A percentile compares a stretch with the other conserved stretches of the same genome.
phyloP scores from a whole-genome alignment of 73 alveolate species.

The Paramecium bursaria region DNA sequence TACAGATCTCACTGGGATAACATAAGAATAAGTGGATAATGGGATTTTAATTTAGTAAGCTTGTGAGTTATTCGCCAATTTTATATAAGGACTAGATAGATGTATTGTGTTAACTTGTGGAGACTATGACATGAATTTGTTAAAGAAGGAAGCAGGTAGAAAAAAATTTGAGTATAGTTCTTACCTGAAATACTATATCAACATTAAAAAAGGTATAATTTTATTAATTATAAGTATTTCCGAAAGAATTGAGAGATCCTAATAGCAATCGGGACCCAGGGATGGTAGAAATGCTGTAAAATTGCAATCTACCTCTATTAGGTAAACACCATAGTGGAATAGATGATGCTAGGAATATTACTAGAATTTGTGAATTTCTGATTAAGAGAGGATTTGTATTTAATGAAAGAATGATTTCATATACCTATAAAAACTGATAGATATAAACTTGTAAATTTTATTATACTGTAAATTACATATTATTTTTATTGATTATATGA shows the following conservation, averaged over 20 bases:
- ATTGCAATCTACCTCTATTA: conserved; percentile 66
- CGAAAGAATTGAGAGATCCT: neutral
- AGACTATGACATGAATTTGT: conserved; percentile 79
- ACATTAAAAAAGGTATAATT: neutral
- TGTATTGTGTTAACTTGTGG: conserved; percentile 83
- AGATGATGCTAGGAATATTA: conserved; percentile 84
- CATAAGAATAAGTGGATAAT: conserved; percentile 80
- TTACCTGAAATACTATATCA: neutral
- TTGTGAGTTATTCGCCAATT: conserved; percentile 55
- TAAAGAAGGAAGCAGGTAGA: conserved; percentile 60
- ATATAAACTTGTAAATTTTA: conserved; percentile 6
- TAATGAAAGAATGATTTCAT: conserved; percentile 47
- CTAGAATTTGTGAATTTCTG: conserved; percentile 47
- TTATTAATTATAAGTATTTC: neutral
- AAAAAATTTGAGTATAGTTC: neutral
- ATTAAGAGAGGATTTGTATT: conserved; percentile 27
- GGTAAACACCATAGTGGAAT: conserved; percentile 90
- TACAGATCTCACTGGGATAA: conserved; percentile 89
- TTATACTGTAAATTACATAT: no score
- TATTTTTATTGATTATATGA: no score
- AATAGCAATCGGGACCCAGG: conserved; percentile 55
- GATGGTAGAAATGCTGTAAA: conserved; percentile 79
- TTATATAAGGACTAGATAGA: conserved; percentile 52
- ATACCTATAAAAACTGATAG: neutral
- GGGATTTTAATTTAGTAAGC: conserved; percentile 81